Conservation (phyloP, 129 eudicot species). For the Silybum marianum region DNA sequence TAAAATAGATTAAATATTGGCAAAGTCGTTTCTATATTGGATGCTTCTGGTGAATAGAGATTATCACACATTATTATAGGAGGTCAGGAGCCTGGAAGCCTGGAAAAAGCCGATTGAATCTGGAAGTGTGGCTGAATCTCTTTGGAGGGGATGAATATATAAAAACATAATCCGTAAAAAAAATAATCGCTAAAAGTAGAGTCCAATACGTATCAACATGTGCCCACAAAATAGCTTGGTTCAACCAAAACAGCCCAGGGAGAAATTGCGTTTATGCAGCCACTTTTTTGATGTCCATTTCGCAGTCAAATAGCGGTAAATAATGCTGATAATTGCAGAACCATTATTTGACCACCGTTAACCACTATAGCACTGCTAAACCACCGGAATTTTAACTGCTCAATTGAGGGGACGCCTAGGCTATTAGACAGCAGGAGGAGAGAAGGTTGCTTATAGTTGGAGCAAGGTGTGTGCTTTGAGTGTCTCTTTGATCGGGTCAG, state of each 20-base stretch:
- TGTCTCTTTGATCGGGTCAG: neutral
- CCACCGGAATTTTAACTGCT: neutral
- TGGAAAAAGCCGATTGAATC: neutral
- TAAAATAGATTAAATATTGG: neutral
- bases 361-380: neutral
- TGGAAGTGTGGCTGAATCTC: neutral
- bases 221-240: neutral
- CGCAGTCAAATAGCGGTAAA: neutral
- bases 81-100: neutral
- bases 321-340: neutral
- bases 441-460: neutral
- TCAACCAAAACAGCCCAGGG: neutral
- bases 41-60: neutral
- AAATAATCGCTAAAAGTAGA: neutral
- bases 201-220: neutral
- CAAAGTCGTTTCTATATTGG: neutral
- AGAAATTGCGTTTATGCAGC: neutral
- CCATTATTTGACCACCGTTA: neutral
- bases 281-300: neutral
- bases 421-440: no score
- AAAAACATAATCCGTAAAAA: neutral
- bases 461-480: neutral
- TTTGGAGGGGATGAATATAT: neutral
- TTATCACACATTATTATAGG: neutral
- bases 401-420: neutral